Evolutionary conservation across 2,329 filamentous ascomycete species (phyloP).

Genomic region (Phyllosticta citrichinensis): DNA sequence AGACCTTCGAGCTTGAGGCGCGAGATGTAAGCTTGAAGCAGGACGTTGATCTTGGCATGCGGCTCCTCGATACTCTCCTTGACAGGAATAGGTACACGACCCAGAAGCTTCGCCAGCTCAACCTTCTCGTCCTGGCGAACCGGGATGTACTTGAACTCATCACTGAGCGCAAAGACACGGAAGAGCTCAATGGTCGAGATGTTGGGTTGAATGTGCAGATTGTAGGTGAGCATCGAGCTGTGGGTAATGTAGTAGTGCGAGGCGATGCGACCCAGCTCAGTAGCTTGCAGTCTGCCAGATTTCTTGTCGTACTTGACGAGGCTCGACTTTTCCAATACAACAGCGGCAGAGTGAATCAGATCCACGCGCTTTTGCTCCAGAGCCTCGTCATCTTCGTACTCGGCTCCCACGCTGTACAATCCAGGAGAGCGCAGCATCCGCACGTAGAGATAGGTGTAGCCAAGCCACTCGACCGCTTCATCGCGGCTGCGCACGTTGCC

Average conservation of each 20-base stretch:
- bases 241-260: conserved; percentile 98
- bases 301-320: conserved; percentile 95
- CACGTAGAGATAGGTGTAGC: conserved; percentile 95
- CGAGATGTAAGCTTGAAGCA: conserved; percentile 93
- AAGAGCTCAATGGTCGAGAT: conserved; percentile 94
- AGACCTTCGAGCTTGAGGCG: conserved; percentile 87
- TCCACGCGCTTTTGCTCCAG: conserved; percentile 97
- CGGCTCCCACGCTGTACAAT: conserved; percentile 87
- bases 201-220: conserved; percentile 84
- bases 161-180: conserved; percentile 88
- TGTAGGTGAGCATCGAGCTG: conserved; percentile 94
- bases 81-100: conserved; percentile 85
- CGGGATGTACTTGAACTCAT: conserved; percentile 98
- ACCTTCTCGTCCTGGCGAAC: conserved; percentile 96
- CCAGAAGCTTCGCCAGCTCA: conserved; percentile 83
- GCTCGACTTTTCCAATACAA: conserved; percentile 74
- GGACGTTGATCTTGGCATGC: conserved; percentile 95
- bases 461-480: conserved; percentile 97
- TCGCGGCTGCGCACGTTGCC: conserved; percentile 87
- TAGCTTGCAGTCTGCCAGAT: conserved; percentile 76
- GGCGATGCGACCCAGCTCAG: conserved; percentile 87
- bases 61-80: conserved; percentile 97
- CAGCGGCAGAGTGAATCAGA: conserved; percentile 85
- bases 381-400: conserved; percentile 86
- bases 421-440: conserved; percentile 94